Conservation (phyloP, 805 yeast species). For the Helenozyma baotianmanensis region DNA sequence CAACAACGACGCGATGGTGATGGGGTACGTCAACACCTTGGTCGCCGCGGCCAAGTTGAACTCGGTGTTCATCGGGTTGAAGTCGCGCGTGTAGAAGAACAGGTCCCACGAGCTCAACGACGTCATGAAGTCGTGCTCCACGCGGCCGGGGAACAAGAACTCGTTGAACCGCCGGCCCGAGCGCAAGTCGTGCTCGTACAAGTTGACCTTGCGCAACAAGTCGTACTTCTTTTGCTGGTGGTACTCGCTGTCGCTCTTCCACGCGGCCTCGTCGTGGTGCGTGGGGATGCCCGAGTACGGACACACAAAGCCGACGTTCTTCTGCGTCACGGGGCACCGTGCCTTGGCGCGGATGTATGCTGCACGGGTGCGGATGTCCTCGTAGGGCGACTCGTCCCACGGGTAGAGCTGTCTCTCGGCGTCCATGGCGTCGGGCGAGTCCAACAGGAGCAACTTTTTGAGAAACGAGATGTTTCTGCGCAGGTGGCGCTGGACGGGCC, state of each 20-base stretch:
- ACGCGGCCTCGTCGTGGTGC: slow-evolving; percentile 84
- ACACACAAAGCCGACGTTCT: slow-evolving; percentile 79
- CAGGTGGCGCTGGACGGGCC: neutral
- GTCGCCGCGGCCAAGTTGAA: slow-evolving; percentile 94
- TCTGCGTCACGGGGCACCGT: slow-evolving; percentile 82
- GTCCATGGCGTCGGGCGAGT: slow-evolving; percentile 23
- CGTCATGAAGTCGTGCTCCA: slow-evolving; percentile 67
- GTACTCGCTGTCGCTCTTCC: slow-evolving; percentile 75
- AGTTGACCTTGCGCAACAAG: slow-evolving; percentile 77
- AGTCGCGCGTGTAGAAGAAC: slow-evolving; percentile 86
- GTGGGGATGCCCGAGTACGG: slow-evolving; percentile 96
- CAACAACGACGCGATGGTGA: slow-evolving; percentile 78
- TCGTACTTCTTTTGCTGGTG: slow-evolving; percentile 66
- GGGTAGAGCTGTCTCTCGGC: slow-evolving; percentile 41
- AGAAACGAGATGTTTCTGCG: slow-evolving; percentile 29
- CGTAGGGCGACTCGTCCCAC: slow-evolving; percentile 91
- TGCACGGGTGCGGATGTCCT: slow-evolving; percentile 84
- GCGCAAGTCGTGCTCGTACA: slow-evolving; percentile 91
- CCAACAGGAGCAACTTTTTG: slow-evolving; percentile 35
- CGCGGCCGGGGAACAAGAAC: slow-evolving; percentile 84
- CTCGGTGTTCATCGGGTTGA: slow-evolving; percentile 94
- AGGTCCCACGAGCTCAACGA: slow-evolving; percentile 89
- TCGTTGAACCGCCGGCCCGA: slow-evolving; percentile 94
- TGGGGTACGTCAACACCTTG: slow-evolving; percentile 88
- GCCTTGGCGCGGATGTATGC: slow-evolving; percentile 86